Evolutionary conservation across 139 green algal species (phyloP).

Genomic region (Spirogloea muscicola): DNA sequence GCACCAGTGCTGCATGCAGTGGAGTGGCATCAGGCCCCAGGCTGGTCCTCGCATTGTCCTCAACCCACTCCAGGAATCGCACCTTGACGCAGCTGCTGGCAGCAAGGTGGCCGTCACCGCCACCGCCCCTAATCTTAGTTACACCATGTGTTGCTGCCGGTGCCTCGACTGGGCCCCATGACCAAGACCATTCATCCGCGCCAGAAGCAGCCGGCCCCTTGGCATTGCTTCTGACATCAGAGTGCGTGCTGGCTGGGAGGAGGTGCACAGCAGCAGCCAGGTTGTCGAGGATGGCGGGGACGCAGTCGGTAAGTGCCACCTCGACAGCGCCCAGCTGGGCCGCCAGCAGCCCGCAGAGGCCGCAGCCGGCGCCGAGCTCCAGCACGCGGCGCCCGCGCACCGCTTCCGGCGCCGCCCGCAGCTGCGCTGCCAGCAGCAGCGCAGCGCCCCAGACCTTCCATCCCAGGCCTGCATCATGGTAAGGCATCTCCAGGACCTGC

Average conservation of each 20-base stretch:
- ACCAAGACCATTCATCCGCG: not conserved
- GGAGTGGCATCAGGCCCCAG: no score
- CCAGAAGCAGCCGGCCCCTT: not conserved
- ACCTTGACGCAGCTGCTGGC: not conserved
- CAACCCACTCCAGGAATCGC: conserved; percentile 5
- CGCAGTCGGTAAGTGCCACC: conserved; percentile 25
- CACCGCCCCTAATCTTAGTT: not conserved
- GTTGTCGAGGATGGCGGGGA: conserved; percentile 10
- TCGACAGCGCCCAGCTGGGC: conserved; percentile 19
- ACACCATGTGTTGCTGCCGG: not conserved
- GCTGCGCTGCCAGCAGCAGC: not conserved
- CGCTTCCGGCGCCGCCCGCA: not conserved
- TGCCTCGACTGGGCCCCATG: not conserved
- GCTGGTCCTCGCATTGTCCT: not conserved
- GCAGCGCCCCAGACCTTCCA: conserved; percentile 28
- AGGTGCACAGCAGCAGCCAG: conserved; percentile 3
- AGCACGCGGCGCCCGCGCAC: conserved; percentile 14
- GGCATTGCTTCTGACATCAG: not conserved
- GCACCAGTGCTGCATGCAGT: no score
- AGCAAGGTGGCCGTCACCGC: not conserved
- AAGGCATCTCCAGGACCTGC: conserved; percentile 18
- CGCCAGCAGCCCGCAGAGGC: conserved; percentile 32
- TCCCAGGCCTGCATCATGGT: conserved; percentile 23
- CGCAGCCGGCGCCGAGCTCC: conserved; percentile 44
- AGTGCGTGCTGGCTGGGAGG: not conserved